phyloP scores from a whole-genome alignment of 176 grass and related monocot species.

The Oryza glumipatula region DNA sequence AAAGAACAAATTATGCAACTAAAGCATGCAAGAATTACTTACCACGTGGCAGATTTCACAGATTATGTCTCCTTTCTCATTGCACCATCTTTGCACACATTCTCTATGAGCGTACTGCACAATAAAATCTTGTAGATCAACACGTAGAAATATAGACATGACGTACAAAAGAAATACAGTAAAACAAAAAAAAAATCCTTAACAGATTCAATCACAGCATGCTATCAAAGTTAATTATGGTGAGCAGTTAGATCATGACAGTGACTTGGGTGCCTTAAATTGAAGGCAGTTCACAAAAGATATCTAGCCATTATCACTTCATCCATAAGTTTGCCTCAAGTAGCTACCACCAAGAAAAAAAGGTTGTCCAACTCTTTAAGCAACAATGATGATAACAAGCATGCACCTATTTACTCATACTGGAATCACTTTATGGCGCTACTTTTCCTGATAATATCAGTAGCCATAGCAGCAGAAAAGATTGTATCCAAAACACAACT shows the following conservation, averaged over 20 bases:
- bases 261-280: conserved; percentile 25
- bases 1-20: conserved; percentile 17
- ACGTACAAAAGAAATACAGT: neutral
- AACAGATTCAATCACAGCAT: neutral
- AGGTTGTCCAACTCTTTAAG: conserved; percentile 40
- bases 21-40: conserved; percentile 33
- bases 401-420: conserved; percentile 17
- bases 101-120: conserved; percentile 85
- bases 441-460: conserved; percentile 30
- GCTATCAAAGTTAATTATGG: neutral
- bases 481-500: conserved; percentile 16
- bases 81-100: conserved; percentile 96
- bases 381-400: conserved; percentile 35
- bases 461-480: conserved; percentile 26
- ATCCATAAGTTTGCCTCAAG: conserved; percentile 38
- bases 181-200: neutral
- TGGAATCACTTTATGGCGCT: conserved; percentile 6
- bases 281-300: conserved; percentile 28
- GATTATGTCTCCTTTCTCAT: conserved; percentile 86
- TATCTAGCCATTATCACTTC: conserved; percentile 37
- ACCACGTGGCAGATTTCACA: conserved; percentile 97
- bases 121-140: conserved; percentile 30
- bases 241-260: conserved; percentile 28
- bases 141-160: conserved; percentile 5
- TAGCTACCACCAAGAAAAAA: conserved; percentile 37